Evolutionary conservation across 352 stramenopile species (phyloP).

Genomic region (Pythium phragmiticola): DNA sequence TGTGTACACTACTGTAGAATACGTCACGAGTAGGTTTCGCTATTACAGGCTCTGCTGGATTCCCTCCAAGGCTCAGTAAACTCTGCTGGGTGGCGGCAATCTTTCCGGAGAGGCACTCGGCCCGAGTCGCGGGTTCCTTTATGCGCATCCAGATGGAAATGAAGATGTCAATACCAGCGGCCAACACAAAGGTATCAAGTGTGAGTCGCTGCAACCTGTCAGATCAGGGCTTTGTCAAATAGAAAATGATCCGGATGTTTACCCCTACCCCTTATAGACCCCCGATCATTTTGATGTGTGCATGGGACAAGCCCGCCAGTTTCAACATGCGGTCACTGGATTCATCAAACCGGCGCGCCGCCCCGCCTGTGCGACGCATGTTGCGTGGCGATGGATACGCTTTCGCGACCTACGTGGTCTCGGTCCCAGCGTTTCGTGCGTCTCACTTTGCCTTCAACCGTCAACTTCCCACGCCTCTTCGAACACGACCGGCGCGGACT

Average conservation of each 20-base stretch:
- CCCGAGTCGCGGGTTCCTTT: not conserved
- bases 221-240: conserved; percentile 20
- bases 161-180: conserved; percentile 21
- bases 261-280: conserved; percentile 10
- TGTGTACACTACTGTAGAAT: too few relatives aligned
- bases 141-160: conserved; percentile 21
- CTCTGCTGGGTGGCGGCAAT: too few relatives aligned
- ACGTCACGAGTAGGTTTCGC: too few relatives aligned
- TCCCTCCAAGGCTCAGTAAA: too few relatives aligned
- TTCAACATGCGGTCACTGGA: conserved; percentile 26
- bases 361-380: conserved; percentile 3
- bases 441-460: conserved; percentile 19
- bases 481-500: conserved; percentile 6
- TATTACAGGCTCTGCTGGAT: too few relatives aligned
- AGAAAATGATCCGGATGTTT: conserved; percentile 16
- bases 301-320: conserved; percentile 3
- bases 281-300: conserved; percentile 1
- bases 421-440: not conserved
- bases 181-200: conserved; percentile 25
- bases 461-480: not conserved
- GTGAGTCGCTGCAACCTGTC: conserved; percentile 20
- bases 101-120: conserved; percentile 7
- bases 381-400: conserved; percentile 25
- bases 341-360: not conserved
- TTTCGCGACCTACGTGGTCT: not conserved